Conservation (phyloP, 208 protist species). For the Trypanosoma lewisi region DNA sequence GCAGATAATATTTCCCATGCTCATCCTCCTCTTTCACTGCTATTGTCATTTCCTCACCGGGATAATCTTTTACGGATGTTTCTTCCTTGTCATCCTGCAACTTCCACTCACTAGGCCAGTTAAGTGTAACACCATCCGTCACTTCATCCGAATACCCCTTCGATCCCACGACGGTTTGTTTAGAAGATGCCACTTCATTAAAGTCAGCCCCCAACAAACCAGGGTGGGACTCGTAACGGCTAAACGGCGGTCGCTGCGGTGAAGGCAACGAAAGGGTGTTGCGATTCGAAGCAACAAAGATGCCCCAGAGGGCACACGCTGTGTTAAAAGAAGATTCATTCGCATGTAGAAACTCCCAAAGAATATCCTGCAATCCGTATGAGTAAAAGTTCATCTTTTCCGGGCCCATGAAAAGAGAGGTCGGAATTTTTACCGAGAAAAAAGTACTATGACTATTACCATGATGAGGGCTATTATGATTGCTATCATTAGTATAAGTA, state of each 20-base stretch:
- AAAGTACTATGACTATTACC: neutral
- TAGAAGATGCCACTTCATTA: neutral
- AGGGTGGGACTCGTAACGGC: conserved; percentile 49
- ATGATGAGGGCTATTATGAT: too few relatives aligned
- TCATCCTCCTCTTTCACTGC: neutral
- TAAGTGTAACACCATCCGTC: conserved; percentile 9
- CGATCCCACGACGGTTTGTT: neutral
- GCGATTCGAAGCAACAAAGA: conserved; percentile 34
- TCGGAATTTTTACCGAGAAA: neutral
- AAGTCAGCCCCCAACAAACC: conserved; percentile 49
- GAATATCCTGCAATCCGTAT: conserved; percentile 18
- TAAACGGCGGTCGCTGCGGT: conserved; percentile 67
- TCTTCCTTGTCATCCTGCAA: neutral
- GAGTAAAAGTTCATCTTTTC: conserved; percentile 27
- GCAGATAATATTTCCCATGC: neutral
- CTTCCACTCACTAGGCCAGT: conserved; percentile 10
- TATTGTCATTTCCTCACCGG: neutral
- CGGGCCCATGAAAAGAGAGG: conserved; percentile 5
- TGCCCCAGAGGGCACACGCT: conserved; percentile 30
- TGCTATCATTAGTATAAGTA: too few relatives aligned
- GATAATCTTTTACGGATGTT: neutral
- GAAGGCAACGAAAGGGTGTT: conserved; percentile 30
- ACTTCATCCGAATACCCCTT: neutral
- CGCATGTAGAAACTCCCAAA: conserved; percentile 19
- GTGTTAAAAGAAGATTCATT: neutral